phyloP scores from a whole-genome alignment of 805 yeast species.

The Cyberlindnera mycetangii region DNA sequence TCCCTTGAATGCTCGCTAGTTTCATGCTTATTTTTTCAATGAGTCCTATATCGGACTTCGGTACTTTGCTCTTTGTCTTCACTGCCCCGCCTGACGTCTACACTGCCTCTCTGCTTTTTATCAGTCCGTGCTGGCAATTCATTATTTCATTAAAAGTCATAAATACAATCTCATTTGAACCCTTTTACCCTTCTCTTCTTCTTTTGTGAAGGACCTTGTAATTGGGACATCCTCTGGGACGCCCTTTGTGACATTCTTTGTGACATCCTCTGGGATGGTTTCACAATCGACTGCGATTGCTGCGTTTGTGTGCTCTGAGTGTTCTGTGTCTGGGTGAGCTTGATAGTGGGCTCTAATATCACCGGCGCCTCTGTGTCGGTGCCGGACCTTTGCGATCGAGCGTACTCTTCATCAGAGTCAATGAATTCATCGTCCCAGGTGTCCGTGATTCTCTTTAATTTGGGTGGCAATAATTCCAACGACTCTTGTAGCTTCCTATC shows the following conservation, averaged over 20 bases:
- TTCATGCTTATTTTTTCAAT: no score
- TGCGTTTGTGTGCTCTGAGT: conserved; percentile 1
- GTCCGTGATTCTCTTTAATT: conserved; percentile 7
- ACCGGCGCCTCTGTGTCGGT: conserved; percentile 3
- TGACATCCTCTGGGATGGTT: conserved; percentile 8
- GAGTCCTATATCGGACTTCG: no score
- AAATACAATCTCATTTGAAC: conserved; percentile 16
- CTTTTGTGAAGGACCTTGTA: conserved; percentile 9
- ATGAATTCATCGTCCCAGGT: conserved; percentile 23
- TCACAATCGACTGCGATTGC: conserved; percentile 7
- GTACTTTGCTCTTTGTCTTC: no score
- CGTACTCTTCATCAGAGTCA: conserved; percentile 12
- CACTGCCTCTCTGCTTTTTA: no score
- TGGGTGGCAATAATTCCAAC: background rate
- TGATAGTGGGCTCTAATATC: conserved; percentile 14
- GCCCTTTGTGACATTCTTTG: conserved; percentile 1
- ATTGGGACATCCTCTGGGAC: conserved; percentile 4
- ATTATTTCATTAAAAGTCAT: background rate
- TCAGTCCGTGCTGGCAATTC: no score
- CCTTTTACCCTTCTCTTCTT: conserved; percentile 22
- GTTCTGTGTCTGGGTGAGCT: conserved; percentile 22
- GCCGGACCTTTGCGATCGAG: conserved; percentile 1
- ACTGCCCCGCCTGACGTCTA: no score
- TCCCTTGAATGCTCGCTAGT: no score
- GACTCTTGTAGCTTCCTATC: background rate